A percentile compares a stretch with the other conserved stretches of the same genome.
phyloP scores from a whole-genome alignment of 2,329 filamentous ascomycete genomes.

The Daldinia sp. region DNA sequence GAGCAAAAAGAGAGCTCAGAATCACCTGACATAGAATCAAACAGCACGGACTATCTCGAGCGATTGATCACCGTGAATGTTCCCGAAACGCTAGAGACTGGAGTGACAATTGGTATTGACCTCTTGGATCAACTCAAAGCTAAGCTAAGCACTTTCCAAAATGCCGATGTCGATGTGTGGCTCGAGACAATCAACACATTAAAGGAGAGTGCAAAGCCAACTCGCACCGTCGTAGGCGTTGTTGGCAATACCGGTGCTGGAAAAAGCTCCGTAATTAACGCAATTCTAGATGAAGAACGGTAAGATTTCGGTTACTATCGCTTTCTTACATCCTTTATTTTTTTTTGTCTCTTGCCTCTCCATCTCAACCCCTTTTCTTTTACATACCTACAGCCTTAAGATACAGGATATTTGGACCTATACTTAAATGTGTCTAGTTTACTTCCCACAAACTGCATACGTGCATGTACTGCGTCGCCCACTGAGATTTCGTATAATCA shows the following conservation, averaged over 20 bases:
- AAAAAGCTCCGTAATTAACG: slow-evolving; percentile 73
- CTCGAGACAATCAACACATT: slow-evolving; percentile 57
- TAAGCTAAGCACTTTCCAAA: slow-evolving; percentile 18
- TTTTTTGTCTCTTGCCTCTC: not conserved
- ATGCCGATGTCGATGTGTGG: slow-evolving; percentile 50
- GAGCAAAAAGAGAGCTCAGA: not conserved
- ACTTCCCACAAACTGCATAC: slow-evolving; percentile 46
- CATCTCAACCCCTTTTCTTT: not conserved
- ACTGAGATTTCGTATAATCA: slow-evolving; percentile 50
- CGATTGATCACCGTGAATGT: slow-evolving; percentile 29
- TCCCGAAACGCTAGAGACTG: slow-evolving; percentile 43
- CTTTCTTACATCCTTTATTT: not conserved
- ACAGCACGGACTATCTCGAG: slow-evolving; percentile 34
- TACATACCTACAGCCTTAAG: not conserved
- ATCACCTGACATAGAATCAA: not conserved
- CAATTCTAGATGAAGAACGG: slow-evolving; percentile 71
- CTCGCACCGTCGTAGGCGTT: slow-evolving; percentile 65
- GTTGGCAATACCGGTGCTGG: slow-evolving; percentile 72
- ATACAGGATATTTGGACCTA: not conserved
- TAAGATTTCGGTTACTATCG: slow-evolving; percentile 27
- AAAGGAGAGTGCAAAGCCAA: slow-evolving; percentile 53
- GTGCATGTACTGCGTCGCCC: slow-evolving; percentile 48
- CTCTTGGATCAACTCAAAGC: slow-evolving; percentile 40
- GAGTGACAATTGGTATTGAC: slow-evolving; percentile 34
- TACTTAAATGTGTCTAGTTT: slow-evolving; percentile 36